Conservation (phyloP, 1,139 yeast species). For the Hanseniaspora sp. region DNA sequence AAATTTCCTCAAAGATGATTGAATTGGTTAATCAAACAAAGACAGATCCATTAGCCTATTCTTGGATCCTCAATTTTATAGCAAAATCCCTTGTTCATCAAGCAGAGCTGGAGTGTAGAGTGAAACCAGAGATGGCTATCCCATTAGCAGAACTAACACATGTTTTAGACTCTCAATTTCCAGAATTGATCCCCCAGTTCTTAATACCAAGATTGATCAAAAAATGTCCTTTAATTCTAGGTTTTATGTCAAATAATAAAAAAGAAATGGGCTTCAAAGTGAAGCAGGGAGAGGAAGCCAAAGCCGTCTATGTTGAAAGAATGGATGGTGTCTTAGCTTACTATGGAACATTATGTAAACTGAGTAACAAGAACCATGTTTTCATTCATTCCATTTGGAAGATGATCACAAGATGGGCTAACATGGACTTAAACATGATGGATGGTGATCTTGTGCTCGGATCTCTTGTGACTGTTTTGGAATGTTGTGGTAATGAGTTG, state of each 20-base stretch:
- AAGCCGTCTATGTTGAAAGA: constrained; percentile 70
- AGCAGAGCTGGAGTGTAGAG: constrained; percentile 85
- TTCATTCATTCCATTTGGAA: constrained; percentile 53
- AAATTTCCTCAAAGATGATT: constrained; percentile 43
- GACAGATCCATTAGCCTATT: constrained; percentile 40
- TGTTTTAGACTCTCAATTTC: constrained; percentile 44
- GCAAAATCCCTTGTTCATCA: constrained; percentile 81
- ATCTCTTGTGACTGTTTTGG: constrained; percentile 85
- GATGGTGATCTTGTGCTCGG: constrained; percentile 61
- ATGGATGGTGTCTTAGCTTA: constrained; percentile 68
- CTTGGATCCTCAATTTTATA: constrained; percentile 68
- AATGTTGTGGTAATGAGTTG: constrained; percentile 56
- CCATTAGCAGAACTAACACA: constrained; percentile 66
- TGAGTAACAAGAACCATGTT: constrained; percentile 32
- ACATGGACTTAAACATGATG: constrained; percentile 37
- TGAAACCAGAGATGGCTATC: constrained; percentile 54
- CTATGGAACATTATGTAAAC: constrained; percentile 6
- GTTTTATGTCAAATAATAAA: constrained; percentile 77
- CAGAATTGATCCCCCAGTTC: constrained; percentile 50
- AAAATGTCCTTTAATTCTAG: constrained; percentile 82
- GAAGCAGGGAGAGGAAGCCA: constrained; percentile 57
- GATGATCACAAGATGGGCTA: constrained; percentile 58
- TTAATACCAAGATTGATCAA: constrained; percentile 74
- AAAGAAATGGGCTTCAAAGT: constrained; percentile 75
- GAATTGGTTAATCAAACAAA: constrained; percentile 40